Conservation (phyloP, 1,139 yeast species). For the Pichia sp. region DNA sequence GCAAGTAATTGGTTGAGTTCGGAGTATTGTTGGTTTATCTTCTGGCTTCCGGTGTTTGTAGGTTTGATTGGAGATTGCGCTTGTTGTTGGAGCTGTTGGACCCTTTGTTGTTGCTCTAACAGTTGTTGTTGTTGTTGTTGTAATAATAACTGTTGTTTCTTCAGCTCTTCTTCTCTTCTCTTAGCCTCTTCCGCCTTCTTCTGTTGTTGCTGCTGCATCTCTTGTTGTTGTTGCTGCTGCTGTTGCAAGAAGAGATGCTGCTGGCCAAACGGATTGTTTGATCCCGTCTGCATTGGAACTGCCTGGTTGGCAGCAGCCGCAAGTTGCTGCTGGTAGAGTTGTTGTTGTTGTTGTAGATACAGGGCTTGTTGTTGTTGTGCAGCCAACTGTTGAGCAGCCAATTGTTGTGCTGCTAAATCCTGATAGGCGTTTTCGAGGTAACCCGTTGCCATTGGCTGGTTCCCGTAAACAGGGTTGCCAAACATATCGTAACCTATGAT, state of each 20-base stretch:
- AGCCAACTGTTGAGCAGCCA: slow-evolving; percentile 27
- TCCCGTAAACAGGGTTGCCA: slow-evolving; percentile 65
- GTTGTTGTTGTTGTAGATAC: slow-evolving; percentile 29
- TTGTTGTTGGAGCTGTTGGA: slow-evolving; percentile 25
- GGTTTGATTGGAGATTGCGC: slow-evolving; percentile 37
- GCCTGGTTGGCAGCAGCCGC: slow-evolving; percentile 35
- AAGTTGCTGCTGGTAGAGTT: slow-evolving; percentile 29
- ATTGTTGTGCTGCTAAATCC: slow-evolving; percentile 35
- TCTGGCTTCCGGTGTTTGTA: slow-evolving; percentile 44
- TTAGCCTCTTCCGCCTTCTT: slow-evolving; percentile 32
- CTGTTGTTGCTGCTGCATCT: slow-evolving; percentile 10
- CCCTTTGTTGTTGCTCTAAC: slow-evolving; percentile 32
- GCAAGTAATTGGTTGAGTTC: slow-evolving; percentile 77
- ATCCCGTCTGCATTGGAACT: slow-evolving; percentile 53
- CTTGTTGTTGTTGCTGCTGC: slow-evolving; percentile 13
- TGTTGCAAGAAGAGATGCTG: slow-evolving; percentile 33
- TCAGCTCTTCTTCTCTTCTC: slow-evolving; percentile 33
- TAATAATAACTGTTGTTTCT: slow-evolving; percentile 23
- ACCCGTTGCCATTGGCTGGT: slow-evolving; percentile 52
- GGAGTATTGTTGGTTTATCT: slow-evolving; percentile 51
- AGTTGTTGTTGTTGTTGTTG: slow-evolving; percentile 29
- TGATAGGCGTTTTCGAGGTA: slow-evolving; percentile 35
- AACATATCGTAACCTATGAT: slow-evolving; percentile 57
- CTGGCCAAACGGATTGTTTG: slow-evolving; percentile 87
- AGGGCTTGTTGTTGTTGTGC: slow-evolving; percentile 27